Percentiles rank a stretch among this genome's conserved stretches.
These are phyloP conservation scores for Borovskyia barvae DNA, from an alignment of 208 protist genomes.

Conservation along the genomic window DNA sequence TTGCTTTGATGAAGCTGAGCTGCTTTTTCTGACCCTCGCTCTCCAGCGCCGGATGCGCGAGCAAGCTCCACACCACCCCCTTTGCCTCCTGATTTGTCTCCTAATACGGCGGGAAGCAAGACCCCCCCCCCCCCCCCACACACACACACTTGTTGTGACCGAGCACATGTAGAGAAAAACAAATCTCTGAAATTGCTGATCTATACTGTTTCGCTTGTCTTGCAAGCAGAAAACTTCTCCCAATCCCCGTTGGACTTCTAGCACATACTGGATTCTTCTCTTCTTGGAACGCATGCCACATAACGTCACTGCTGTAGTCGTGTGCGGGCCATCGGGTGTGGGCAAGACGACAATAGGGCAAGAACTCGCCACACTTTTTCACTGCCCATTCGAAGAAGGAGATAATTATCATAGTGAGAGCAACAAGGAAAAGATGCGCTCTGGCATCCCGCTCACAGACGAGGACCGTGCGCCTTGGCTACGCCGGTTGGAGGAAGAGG, in stretches of 20 bases:
- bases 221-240: not conserved
- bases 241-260: too few relatives aligned
- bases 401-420: slow-evolving; percentile 65
- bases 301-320: slow-evolving; percentile 38
- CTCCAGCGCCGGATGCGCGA: too few relatives aligned
- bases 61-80: too few relatives aligned
- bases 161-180: too few relatives aligned
- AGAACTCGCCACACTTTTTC: slow-evolving; percentile 38
- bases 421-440: slow-evolving; percentile 66
- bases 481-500: slow-evolving; percentile 30
- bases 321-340: slow-evolving; percentile 67
- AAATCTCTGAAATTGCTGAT: too few relatives aligned
- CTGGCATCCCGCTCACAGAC: slow-evolving; percentile 67
- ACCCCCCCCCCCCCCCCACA: too few relatives aligned
- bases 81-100: too few relatives aligned
- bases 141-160: too few relatives aligned
- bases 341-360: slow-evolving; percentile 78
- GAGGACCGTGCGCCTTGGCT: slow-evolving; percentile 80
- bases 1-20: too few relatives aligned
- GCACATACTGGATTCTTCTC: too few relatives aligned
- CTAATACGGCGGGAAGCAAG: too few relatives aligned
- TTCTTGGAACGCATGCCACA: slow-evolving; percentile 1
- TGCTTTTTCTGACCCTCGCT: too few relatives aligned
- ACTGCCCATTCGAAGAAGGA: slow-evolving; percentile 55
- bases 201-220: slow-evolving; percentile 5